Conservation (phyloP, 352 stramenopile species). For the Phytophthora agathidicida region DNA sequence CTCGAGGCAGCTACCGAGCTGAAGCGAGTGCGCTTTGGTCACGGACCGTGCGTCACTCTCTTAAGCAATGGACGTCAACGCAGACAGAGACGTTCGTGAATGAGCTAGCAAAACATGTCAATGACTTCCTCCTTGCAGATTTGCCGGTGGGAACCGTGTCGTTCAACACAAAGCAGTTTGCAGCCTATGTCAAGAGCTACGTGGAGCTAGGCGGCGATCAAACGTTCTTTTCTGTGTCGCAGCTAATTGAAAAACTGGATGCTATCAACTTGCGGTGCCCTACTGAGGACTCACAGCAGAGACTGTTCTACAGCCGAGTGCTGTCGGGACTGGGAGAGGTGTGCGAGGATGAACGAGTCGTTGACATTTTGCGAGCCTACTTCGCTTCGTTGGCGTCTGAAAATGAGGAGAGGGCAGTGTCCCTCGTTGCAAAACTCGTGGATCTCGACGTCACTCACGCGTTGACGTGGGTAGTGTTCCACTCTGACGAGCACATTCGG, state of each 20-base stretch:
- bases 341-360: constrained; percentile 57
- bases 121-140: constrained; percentile 50
- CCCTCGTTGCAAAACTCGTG: constrained; percentile 54
- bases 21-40: constrained; percentile 63
- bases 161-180: constrained; percentile 60
- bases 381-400: constrained; percentile 40
- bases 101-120: constrained; percentile 58
- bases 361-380: constrained; percentile 42
- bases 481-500: constrained; percentile 36
- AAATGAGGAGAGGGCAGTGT: constrained; percentile 28
- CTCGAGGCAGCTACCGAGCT: constrained; percentile 50
- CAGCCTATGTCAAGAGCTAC: constrained; percentile 58
- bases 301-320: constrained; percentile 55
- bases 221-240: constrained; percentile 24
- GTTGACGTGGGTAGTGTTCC: constrained; percentile 78
- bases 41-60: constrained; percentile 36
- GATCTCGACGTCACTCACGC: constrained; percentile 78
- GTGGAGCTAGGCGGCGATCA: constrained; percentile 50
- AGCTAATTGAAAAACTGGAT: constrained; percentile 59
- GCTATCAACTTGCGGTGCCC: constrained; percentile 50
- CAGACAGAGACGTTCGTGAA: constrained; percentile 47
- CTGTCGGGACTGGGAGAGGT: constrained; percentile 60
- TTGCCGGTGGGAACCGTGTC: constrained; percentile 20
- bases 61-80: constrained; percentile 47
- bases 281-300: constrained; percentile 18